Evolutionary conservation across 352 stramenopile genomes (phyloP), one percentile per base, ranked within the genome.

Genomic region (Globisporangium apiculatum): DNA sequence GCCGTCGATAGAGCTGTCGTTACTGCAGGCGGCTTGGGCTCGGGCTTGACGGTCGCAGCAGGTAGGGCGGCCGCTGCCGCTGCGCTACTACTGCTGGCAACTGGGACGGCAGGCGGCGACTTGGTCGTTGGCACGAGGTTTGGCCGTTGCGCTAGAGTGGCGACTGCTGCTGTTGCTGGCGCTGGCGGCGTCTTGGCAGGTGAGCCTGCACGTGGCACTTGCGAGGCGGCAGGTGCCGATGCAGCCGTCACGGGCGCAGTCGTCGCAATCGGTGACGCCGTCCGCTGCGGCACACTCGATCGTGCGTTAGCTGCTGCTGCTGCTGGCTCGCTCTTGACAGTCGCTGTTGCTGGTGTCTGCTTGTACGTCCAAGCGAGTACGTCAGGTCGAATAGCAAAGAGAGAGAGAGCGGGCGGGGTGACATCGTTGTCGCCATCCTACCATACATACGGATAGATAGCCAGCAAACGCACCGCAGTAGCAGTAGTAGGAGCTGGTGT

Each of bases 11-110:
- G 37, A 9, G 59, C 52, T 3, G 68, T 54, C 7, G 55, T 50
- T 35, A 47, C 35, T 37, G 15, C 46, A 9, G 36, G 41, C 5
- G 51, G 0, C 40, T 42, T 12, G 38, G 65, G 68, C 45, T 80
- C 73, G 0, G 67, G 46, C 47, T 80, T 83, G 12, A 81, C 74
- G 0, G 64, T 49, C 9, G 64, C 68, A 1, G 64, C 50, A 17
- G 31, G 9, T 55, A 60, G 10, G 31, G 51, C 48, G n/a, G 48
- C 10, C 24, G 8, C 18, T 36, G 48, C 10, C 24, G 8, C 18
- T 36, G 52, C 43, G 15, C 36, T 51, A 41, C n/a, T 53, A 6
- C 35, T 14, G 36, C 38, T 24, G 1, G 55, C 38, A 12, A 47
- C 40, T 37, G 42, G 18, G 6, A 48, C 24, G 11, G 7, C 17